phyloP scores from a whole-genome alignment of 108 stramenopile genomes.

The Chaetoceros muelleri region DNA sequence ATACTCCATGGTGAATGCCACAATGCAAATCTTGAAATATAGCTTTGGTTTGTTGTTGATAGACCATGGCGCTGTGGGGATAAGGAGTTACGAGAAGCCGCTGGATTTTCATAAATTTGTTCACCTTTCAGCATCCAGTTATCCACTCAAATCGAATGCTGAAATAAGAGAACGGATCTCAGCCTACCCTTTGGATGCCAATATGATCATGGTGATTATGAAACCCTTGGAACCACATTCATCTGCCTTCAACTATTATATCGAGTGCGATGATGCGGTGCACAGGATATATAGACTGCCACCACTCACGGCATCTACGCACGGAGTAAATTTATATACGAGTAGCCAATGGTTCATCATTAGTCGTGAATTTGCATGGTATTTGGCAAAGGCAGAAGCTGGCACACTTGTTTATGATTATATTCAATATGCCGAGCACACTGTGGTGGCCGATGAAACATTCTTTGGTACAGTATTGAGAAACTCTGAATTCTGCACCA shows the following conservation, averaged over 20 bases:
- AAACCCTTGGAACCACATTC: slow-evolving; percentile 53
- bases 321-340: slow-evolving; percentile 72
- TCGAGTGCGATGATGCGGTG: slow-evolving; percentile 90
- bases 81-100: slow-evolving; percentile 23
- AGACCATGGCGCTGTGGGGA: slow-evolving; percentile 36
- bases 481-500: slow-evolving; percentile 75
- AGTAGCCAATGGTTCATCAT: slow-evolving; percentile 92
- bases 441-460: slow-evolving; percentile 92
- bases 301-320: slow-evolving; percentile 32
- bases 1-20: slow-evolving; percentile 89
- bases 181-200: slow-evolving; percentile 73
- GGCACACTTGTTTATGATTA: slow-evolving; percentile 64
- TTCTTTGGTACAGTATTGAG: slow-evolving; percentile 91
- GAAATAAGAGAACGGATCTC: slow-evolving; percentile 77
- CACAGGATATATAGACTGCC: slow-evolving; percentile 87
- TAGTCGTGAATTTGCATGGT: slow-evolving; percentile 81
- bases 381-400: slow-evolving; percentile 56
- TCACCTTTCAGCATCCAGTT: slow-evolving; percentile 82
- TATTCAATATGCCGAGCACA: slow-evolving; percentile 70
- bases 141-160: slow-evolving; percentile 84
- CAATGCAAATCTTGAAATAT: slow-evolving; percentile 55
- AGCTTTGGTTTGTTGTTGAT: slow-evolving; percentile 45
- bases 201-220: slow-evolving; percentile 69
- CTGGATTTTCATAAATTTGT: slow-evolving; percentile 74
- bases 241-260: slow-evolving; percentile 84